These are phyloP conservation scores for Gryganskiella cystojenkinii DNA, from an alignment of 192 early-diverging fungal genomes.

Conservation along the genomic window DNA sequence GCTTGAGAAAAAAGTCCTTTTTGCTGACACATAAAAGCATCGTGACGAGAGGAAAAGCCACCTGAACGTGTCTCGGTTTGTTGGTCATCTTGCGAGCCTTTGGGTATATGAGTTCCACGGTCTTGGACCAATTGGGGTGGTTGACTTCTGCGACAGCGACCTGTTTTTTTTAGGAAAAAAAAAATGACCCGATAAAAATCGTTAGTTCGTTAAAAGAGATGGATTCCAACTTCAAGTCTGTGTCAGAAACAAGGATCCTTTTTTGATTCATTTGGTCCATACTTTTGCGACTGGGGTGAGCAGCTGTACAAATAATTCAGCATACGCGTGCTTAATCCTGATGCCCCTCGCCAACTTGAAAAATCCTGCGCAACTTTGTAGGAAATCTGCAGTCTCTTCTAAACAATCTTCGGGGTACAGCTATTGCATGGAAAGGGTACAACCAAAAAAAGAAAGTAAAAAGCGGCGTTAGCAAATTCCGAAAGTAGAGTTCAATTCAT, in stretches of 20 bases:
- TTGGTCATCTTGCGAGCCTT: constrained; percentile 91
- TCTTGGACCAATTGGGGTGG: constrained; percentile 91
- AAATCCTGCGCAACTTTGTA: constrained; percentile 90
- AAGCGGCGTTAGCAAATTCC: neutral
- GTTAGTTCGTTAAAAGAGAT: too few species aligned
- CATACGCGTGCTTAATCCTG: constrained; percentile 91
- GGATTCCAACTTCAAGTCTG: neutral
- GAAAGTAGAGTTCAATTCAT: neutral
- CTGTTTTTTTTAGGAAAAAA: constrained; percentile 22
- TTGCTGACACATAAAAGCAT: constrained; percentile 92
- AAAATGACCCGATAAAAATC: constrained; percentile 7
- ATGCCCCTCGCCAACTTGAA: constrained; percentile 84
- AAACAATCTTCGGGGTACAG: constrained; percentile 94
- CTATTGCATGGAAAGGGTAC: too few species aligned
- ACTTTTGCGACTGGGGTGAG: constrained; percentile 90
- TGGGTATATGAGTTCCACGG: constrained; percentile 90
- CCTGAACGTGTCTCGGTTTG: constrained; percentile 84
- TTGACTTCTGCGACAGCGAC: constrained; percentile 95
- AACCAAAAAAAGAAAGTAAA: too few species aligned
- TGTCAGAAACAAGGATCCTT: neutral
- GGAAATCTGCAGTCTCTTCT: constrained; percentile 95
- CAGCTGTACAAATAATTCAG: constrained; percentile 89
- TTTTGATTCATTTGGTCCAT: neutral
- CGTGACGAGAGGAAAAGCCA: constrained; percentile 85
- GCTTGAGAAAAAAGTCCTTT: constrained; percentile 87